Evolutionary conservation across 2,329 filamentous ascomycete species (phyloP).

Genomic region (Aspergillus sp.): DNA sequence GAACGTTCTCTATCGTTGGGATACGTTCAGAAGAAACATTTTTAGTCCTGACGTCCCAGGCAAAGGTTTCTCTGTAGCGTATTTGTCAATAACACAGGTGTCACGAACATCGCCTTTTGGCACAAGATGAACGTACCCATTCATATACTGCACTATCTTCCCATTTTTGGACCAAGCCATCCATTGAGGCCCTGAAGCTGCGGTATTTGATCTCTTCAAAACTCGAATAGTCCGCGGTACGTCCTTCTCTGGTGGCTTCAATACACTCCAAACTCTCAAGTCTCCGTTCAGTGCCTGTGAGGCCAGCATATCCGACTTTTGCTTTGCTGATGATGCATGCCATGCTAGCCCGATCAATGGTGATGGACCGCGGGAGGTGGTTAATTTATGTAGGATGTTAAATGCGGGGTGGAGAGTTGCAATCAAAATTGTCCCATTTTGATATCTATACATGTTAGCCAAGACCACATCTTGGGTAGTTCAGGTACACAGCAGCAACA

Average conservation of each 20-base stretch:
- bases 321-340: constrained; percentile 92
- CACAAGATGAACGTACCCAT: constrained; percentile 57
- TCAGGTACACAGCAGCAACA: constrained; percentile 17
- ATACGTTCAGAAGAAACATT: constrained; percentile 85
- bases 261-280: constrained; percentile 89
- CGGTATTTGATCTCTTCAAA: constrained; percentile 69
- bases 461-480: not conserved
- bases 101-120: too few relatives aligned
- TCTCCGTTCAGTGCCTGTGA: constrained; percentile 89
- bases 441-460: constrained; percentile 54
- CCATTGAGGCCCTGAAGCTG: constrained; percentile 74
- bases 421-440: constrained; percentile 88
- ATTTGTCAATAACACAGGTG: too few relatives aligned
- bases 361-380: constrained; percentile 73
- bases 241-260: constrained; percentile 65
- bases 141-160: constrained; percentile 82
- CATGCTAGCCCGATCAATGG: constrained; percentile 80
- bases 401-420: constrained; percentile 85
- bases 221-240: constrained; percentile 82
- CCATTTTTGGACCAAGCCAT: constrained; percentile 98
- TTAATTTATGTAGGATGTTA: constrained; percentile 86
- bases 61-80: constrained; percentile 64
- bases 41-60: constrained; percentile 98
- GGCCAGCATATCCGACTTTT: constrained; percentile 96
- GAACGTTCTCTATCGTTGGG: constrained; percentile 72